Evolutionary conservation across 805 yeast genomes (phyloP), one percentile per base, ranked within the genome.

Genomic region (Metschnikowia koreensis): DNA sequence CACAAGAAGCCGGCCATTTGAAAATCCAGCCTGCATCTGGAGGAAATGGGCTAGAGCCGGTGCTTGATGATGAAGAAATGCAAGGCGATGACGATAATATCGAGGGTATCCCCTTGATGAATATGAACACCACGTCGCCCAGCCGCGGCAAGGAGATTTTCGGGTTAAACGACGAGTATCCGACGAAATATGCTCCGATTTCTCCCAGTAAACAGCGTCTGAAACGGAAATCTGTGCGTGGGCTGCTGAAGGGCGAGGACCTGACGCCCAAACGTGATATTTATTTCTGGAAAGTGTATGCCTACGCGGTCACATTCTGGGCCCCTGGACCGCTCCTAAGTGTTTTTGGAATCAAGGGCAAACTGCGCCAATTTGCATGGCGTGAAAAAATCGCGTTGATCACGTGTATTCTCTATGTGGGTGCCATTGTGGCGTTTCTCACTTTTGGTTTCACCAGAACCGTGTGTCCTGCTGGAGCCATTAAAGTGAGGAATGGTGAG

Each of bases 301-400:
- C 97, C 66, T 82, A 83, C 58, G 60, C 80, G 8, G 71, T 94
- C 36, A 92, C 99, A 0, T 90, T 90, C 67, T 93, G 97, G 94
- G 96, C 96, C 2, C 96, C 97, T 1, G 81, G 86, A 2, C 85
- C 91, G 0, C 56, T 90, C 34, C 70, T 91, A 61, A 73, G 72
- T 41, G 67, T 88, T 41, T 87, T 82, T 68, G 98, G 98, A 2
- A 79, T 93, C 79, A 79, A 80, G 34, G 83, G 87, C 17, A 82
- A 83, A 59, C 92, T 84, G 41, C 82, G 96, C 53, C 97, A 92
- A 66, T 82, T 83, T 75, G 98, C 98, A 0, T 94, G 99, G 99
- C 81, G 99, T 64, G 99, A 94, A 64, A 93, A 93, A 65, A 87
- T 92, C 49, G 98, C 90, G 1, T 76, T 94, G 41, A 75, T 93